These are phyloP conservation scores for Trichosanthes cucumerina DNA, from an alignment of 306 rosid genomes.

Conservation along the genomic window DNA sequence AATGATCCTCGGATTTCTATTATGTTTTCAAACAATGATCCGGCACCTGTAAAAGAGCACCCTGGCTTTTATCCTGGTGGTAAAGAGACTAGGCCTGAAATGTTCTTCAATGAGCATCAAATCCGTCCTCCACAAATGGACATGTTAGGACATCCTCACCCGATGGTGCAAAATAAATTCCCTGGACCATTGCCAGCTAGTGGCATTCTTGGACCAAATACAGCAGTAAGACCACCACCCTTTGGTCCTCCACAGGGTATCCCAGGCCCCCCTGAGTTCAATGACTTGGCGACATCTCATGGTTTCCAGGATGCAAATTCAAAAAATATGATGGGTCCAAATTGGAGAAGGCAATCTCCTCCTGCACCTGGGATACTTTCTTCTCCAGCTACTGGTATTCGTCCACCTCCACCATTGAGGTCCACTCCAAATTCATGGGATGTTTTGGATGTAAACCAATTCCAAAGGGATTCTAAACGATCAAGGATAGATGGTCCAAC, in stretches of 20 bases:
- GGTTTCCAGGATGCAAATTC: conserved; percentile 64
- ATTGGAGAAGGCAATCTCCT: conserved; percentile 80
- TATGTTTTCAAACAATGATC: conserved; percentile 76
- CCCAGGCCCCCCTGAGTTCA: conserved; percentile 52
- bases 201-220: conserved; percentile 48
- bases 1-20: conserved; percentile 89
- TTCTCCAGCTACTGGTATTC: conserved; percentile 51
- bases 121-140: conserved; percentile 60
- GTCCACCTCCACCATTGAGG: conserved; percentile 51
- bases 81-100: conserved; percentile 65
- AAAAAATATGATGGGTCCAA: conserved; percentile 55
- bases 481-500: conserved; percentile 55
- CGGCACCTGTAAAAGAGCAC: conserved; percentile 59
- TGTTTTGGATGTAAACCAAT: conserved; percentile 58
- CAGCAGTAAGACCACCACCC: conserved; percentile 53
- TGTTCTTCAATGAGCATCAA: conserved; percentile 44
- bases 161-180: conserved; percentile 51
- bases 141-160: conserved; percentile 48
- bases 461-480: conserved; percentile 72
- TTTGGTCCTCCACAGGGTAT: conserved; percentile 66
- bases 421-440: conserved; percentile 69
- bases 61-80: conserved; percentile 42
- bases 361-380: conserved; percentile 61
- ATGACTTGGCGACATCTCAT: conserved; percentile 37
- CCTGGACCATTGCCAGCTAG: conserved; percentile 46